Evolutionary conservation across 148 eudicot genomes (phyloP).

Genomic region (Fagopyrum esculentum): DNA sequence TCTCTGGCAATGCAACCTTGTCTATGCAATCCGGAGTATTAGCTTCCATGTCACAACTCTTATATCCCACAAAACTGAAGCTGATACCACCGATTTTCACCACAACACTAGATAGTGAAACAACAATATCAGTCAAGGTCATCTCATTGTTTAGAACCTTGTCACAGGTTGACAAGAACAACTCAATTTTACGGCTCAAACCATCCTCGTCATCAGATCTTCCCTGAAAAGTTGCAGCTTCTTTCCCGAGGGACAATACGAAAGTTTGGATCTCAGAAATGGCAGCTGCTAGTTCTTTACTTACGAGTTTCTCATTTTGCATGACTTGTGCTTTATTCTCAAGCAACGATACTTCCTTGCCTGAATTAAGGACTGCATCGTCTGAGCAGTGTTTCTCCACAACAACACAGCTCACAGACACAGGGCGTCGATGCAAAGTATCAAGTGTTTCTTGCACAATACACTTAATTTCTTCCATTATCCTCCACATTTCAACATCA

Average conservation of each 20-base stretch:
- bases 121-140: constrained; percentile 47
- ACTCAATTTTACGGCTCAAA: constrained; percentile 37
- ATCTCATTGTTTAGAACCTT: constrained; percentile 36
- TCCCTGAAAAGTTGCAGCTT: constrained; percentile 38
- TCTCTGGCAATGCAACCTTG: constrained; percentile 85
- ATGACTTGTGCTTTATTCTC: constrained; percentile 21
- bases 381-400: constrained; percentile 39
- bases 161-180: constrained; percentile 43
- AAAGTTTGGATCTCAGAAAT: constrained; percentile 59
- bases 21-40: constrained; percentile 80
- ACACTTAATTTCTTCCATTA: constrained; percentile 48
- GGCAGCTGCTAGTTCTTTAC: constrained; percentile 46
- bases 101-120: constrained; percentile 57
- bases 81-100: constrained; percentile 48
- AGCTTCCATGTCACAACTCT: constrained; percentile 45
- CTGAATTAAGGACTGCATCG: constrained; percentile 23
- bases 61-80: constrained; percentile 52
- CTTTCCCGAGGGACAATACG: constrained; percentile 53
- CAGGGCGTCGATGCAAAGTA: constrained; percentile 27
- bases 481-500: constrained; percentile 44
- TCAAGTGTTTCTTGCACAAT: constrained; percentile 46
- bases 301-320: constrained; percentile 16
- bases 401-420: constrained; percentile 26
- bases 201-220: constrained; percentile 37
- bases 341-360: constrained; percentile 37